Evolutionary conservation across 31 red algal species (phyloP).

Genomic region (Odonthalia washingtoniensis): DNA sequence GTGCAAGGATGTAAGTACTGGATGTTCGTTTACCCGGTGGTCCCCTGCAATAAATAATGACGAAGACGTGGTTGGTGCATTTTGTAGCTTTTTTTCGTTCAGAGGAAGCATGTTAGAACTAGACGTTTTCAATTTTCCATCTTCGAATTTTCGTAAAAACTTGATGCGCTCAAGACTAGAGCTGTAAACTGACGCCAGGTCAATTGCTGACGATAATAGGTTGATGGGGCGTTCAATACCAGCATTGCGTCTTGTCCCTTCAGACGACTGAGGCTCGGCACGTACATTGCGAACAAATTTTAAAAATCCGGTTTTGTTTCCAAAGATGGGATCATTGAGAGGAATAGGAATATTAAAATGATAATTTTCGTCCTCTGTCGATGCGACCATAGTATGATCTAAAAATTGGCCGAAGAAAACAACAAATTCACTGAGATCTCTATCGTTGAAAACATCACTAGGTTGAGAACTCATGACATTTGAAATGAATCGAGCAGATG

Average conservation of each 20-base stretch:
- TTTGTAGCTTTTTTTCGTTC: constrained; percentile 37
- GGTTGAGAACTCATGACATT: constrained; percentile 42
- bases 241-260: neutral
- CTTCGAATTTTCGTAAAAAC: constrained; percentile 34
- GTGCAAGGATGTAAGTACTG: constrained; percentile 57
- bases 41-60: constrained; percentile 67
- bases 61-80: constrained; percentile 25
- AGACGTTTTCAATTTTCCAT: constrained; percentile 46
- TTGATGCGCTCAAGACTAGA: neutral
- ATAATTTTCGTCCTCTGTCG: neutral
- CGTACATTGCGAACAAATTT: constrained; percentile 43
- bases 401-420: constrained; percentile 59
- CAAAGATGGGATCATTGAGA: constrained; percentile 43
- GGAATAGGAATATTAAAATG: constrained; percentile 35
- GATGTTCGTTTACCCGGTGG: constrained; percentile 60
- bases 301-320: constrained; percentile 41
- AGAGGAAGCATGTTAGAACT: constrained; percentile 46
- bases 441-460: constrained; percentile 17
- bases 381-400: constrained; percentile 40
- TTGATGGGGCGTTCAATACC: constrained; percentile 31
- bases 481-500: constrained; percentile 47
- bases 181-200: constrained; percentile 31
- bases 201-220: constrained; percentile 24
- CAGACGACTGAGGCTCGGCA: too few species aligned
- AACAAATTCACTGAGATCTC: constrained; percentile 50